phyloP scores from a whole-genome alignment of 805 yeast species.

The Metschnikowia orientalis region DNA sequence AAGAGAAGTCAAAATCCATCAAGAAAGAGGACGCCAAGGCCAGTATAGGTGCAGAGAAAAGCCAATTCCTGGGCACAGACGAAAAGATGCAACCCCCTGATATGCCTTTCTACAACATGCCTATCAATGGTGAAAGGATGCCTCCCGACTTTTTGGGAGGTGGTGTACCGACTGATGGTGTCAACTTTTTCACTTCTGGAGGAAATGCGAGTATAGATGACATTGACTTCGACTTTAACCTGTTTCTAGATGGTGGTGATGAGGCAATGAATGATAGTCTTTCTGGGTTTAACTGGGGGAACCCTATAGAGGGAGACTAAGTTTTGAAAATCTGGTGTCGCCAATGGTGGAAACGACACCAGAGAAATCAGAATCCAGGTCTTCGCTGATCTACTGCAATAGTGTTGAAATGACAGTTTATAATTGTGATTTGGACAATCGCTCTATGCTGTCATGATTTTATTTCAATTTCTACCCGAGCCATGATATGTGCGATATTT shows the following conservation, averaged over 20 bases:
- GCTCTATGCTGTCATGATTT: too few relatives aligned
- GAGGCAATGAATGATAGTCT: conserved; percentile 31
- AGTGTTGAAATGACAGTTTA: too few relatives aligned
- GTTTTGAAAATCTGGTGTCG: too few relatives aligned
- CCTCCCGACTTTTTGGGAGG: conserved; percentile 32
- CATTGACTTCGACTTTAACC: conserved; percentile 42
- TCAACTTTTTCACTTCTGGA: conserved; percentile 21
- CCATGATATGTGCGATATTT: too few relatives aligned
- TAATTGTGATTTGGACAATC: too few relatives aligned
- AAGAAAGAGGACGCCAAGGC: conserved; percentile 16
- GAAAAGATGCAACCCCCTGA: conserved; percentile 24
- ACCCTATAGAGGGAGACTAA: conserved; percentile 22
- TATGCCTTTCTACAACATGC: conserved; percentile 18
- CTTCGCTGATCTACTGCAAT: too few relatives aligned
- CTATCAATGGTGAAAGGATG: conserved; percentile 31
- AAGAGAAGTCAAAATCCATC: conserved; percentile 18
- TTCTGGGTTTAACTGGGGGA: conserved; percentile 38
- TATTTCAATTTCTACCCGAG: too few relatives aligned
- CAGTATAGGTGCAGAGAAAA: too few relatives aligned
- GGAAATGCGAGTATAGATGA: conserved; percentile 34
- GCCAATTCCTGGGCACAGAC: background rate
- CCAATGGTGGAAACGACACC: too few relatives aligned
- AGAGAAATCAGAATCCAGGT: too few relatives aligned
- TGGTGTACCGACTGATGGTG: conserved; percentile 13
- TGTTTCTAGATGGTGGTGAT: conserved; percentile 35